Evolutionary conservation across 106 monocot genomes (phyloP).

Genomic region (Cymbidium sinense): DNA sequence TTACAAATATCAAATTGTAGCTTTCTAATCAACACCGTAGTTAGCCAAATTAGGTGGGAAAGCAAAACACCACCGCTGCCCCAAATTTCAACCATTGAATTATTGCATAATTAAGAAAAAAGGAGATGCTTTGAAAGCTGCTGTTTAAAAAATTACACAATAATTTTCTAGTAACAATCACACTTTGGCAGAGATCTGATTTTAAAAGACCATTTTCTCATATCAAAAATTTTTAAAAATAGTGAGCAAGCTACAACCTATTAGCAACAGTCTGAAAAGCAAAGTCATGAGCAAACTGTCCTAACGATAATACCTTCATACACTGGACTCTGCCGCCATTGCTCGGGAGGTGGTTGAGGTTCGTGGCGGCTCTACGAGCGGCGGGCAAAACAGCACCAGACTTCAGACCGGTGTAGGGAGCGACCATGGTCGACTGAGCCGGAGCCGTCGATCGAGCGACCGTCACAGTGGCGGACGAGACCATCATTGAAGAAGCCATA

Average conservation of each 20-base stretch:
- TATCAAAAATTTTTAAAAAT: too few species aligned
- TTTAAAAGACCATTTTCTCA: too few species aligned
- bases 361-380: conserved; percentile 18
- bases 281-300: neutral
- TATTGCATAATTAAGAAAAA: too few species aligned
- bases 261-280: neutral
- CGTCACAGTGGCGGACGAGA: conserved; percentile 21
- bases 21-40: too few species aligned
- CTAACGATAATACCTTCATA: conserved; percentile 35
- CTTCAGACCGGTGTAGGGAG: conserved; percentile 58
- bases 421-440: conserved; percentile 32
- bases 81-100: too few species aligned
- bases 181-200: too few species aligned
- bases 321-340: conserved; percentile 55
- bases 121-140: too few species aligned
- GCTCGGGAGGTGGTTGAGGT: conserved; percentile 44
- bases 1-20: too few species aligned
- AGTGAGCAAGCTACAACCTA: too few species aligned
- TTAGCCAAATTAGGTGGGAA: too few species aligned
- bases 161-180: too few species aligned
- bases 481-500: conserved; percentile 30
- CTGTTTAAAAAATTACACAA: neutral
- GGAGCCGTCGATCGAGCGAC: conserved; percentile 9
- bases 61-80: too few species aligned
- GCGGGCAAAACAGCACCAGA: conserved; percentile 38